These are phyloP conservation scores for Patellifolia procumbens DNA, from an alignment of 179 eudicot genomes.

Conservation along the genomic window DNA sequence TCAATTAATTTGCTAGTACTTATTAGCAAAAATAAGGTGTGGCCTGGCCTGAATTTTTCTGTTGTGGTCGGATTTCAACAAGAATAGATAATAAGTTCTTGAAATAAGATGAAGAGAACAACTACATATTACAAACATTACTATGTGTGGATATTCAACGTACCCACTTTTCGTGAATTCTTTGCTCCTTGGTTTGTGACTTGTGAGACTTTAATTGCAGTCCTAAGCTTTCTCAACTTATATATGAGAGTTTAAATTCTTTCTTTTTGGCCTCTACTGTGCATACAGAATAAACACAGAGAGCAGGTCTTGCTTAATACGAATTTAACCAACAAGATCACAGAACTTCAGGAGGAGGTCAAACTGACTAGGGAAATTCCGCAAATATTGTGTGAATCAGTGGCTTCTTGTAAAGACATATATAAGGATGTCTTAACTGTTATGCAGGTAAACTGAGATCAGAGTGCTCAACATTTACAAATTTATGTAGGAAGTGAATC, in stretches of 20 bases:
- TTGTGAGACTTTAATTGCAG: neutral
- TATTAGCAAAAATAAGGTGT: too few relatives aligned
- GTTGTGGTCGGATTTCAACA: too few relatives aligned
- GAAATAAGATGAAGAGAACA: too few relatives aligned
- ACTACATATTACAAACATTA: too few relatives aligned
- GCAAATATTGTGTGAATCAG: conserved; percentile 53
- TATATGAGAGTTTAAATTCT: neutral
- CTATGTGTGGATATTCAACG: neutral
- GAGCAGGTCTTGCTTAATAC: conserved; percentile 57
- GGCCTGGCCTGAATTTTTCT: too few relatives aligned
- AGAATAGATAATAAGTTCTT: too few relatives aligned
- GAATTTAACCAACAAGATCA: conserved; percentile 46
- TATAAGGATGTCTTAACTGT: conserved; percentile 58
- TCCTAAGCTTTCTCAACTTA: neutral
- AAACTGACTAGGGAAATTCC: conserved; percentile 53
- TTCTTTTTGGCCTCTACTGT: conserved; percentile 9
- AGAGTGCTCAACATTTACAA: neutral
- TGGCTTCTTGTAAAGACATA: conserved; percentile 55
- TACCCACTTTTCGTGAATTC: too few relatives aligned
- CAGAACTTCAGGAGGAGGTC: conserved; percentile 65
- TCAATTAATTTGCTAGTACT: too few relatives aligned
- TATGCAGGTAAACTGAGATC: conserved; percentile 49
- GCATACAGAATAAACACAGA: conserved; percentile 58
- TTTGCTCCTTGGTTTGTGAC: conserved; percentile 4
- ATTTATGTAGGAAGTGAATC: neutral